Base-by-base conservation (phyloP, 495 filamentous ascomycete species). In the Penicillium subrubescens region DNA sequence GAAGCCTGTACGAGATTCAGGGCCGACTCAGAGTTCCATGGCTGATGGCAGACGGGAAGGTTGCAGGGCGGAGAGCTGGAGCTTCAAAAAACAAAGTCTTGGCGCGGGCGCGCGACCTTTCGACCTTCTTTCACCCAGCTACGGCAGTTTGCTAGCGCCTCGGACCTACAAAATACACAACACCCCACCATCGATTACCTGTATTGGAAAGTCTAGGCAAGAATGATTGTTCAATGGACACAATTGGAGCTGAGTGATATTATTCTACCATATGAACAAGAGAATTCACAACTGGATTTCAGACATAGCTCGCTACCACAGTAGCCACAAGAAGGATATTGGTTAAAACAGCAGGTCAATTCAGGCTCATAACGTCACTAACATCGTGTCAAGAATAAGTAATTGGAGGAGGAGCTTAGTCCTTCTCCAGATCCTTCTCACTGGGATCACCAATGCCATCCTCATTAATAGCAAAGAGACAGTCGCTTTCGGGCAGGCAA, bases 391-490 rank as follows among this genome's bases (percentile, higher is more conserved):
- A 50, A 57, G 57, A 37, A n/a, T 59, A 60, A 39, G 14, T 2
- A 23, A 33, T 37, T 29, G 33, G 34, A 55, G 0, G 33, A 33
- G 37, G 15, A 41, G 15, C 44, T 77, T 70, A 84, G 25, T 90
- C 86, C 68, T 95, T 96, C 77, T 97, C 95, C 75, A 95, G 73
- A 71, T 98, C 96, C 81, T 98, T 99, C 34, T 95, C 94, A 65
- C 87, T 92, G 29, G 95, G 96, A 74, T 99, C 95, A 15, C 92
- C 92, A 66, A 99, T 99, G 23, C 95, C 95, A 76, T 97, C 92
- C 77, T 97, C 95, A 41, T 90, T 93, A 71, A 99, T 99, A 17
- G 95, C 94, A 76, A 99, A 99, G 68, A 97, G 82, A 73, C 93
- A 96, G 75, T 99, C 95, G 71, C 91, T 93, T 79, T 99, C 95